Base-by-base conservation (phyloP, 495 filamentous ascomycete species). In the Tuber brumale region DNA sequence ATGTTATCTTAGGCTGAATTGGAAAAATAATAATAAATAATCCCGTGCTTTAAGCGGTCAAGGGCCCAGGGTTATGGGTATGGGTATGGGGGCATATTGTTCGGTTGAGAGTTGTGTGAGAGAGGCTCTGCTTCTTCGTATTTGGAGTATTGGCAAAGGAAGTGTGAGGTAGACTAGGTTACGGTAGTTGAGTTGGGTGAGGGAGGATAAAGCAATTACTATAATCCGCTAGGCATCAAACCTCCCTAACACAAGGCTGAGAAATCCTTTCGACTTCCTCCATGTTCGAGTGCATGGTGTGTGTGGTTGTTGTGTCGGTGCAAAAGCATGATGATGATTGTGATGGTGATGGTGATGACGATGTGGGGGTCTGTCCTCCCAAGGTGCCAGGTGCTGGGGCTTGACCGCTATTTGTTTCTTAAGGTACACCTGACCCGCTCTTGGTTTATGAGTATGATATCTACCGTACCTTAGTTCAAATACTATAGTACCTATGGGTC, bases 101-200 rank as follows among this genome's bases (percentile, higher is more conserved):
- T 16, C 27, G 9, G 57, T 66, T 31, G 27, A 31, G 10, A 66
- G n/a, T n/a, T n/a, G n/a, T n/a, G n/a, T 31, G 27, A 35, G 12
- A 35, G 57, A 66, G 57, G 57, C 31, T 66, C 57, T 66, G 57
- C 57, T 39, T 39, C 37, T 66, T 66, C 57, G 57, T 66, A 66
- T 66, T 66, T 1, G 57, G 27, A 31, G 27, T 27, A 35, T 66
- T 35, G 57, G 57, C 12, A 31, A 27, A 16, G 14, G 14, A 66
- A 27, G 31, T 27, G 57, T 27, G 31, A 66, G n/a, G 51, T 23
- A 27, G 57, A 27, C 6, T 66, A 35, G 27, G 57, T 35, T 39
- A 39, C 18, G 57, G 14, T 35, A 31, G 27, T 66, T 66, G 27
- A 66, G 35, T 66, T 66, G 57, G 57, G 27, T 18, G 31, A 66